Percentiles rank a stretch among this genome's conserved stretches.
These are phyloP conservation scores for Chlamydomonas sphaeroides DNA, from an alignment of 139 green algal species.

Conservation along the genomic window DNA sequence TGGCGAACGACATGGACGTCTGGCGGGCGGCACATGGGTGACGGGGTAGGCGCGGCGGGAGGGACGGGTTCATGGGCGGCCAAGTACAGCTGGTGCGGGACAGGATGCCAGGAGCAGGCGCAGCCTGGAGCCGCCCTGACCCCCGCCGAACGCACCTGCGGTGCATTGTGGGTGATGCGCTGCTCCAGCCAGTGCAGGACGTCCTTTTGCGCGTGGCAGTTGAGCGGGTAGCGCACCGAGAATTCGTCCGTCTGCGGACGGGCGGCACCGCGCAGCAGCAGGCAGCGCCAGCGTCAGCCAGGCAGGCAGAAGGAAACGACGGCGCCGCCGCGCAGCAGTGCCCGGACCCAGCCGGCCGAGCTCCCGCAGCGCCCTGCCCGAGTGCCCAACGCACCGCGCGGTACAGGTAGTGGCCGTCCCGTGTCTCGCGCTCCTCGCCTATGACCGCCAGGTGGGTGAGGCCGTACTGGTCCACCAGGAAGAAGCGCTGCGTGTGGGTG, in stretches of 20 bases:
- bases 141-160: background rate
- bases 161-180: slow-evolving; percentile 54
- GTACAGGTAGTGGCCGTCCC: slow-evolving; percentile 82
- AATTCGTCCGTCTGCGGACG: slow-evolving; percentile 39
- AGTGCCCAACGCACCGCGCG: slow-evolving; percentile 53
- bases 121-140: no score
- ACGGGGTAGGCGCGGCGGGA: no score
- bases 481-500: slow-evolving; percentile 58
- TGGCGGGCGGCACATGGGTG: background rate
- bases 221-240: background rate
- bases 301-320: no score
- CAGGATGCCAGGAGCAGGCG: no score
- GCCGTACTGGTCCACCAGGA: slow-evolving; percentile 70
- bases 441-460: slow-evolving; percentile 64
- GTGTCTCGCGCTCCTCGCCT: slow-evolving; percentile 73
- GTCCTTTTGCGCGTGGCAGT: slow-evolving; percentile 16
- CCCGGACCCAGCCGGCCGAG: no score
- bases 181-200: slow-evolving; percentile 63
- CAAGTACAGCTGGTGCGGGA: no score
- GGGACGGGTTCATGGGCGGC: no score
- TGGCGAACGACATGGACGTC: background rate
- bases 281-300: no score
- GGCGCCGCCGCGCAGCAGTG: no score
- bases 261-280: no score
- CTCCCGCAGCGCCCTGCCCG: no score